phyloP scores from a whole-genome alignment of 1,284 basidiomycete genomes.

The Tilletiopsis washingtonensis region DNA sequence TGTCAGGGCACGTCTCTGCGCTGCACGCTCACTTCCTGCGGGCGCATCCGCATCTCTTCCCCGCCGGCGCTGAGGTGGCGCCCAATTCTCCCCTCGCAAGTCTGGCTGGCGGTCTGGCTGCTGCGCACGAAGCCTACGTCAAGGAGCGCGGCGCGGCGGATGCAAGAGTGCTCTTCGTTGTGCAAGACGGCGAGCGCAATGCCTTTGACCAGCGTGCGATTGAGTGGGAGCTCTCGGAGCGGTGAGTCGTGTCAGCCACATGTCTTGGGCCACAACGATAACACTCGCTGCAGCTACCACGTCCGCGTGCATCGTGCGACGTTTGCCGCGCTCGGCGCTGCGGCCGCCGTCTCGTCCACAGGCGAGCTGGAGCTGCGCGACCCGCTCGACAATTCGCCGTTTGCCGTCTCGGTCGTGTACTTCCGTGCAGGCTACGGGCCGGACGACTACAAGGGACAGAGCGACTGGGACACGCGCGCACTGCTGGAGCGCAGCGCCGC shows the following conservation, averaged over 20 bases:
- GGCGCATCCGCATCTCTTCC: neutral
- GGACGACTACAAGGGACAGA: constrained; percentile 62
- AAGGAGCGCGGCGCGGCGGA: constrained; percentile 14
- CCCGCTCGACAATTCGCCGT: too few relatives aligned
- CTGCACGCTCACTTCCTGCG: constrained; percentile 56
- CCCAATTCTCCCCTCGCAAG: constrained; percentile 65
- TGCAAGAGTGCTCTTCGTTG: constrained; percentile 65
- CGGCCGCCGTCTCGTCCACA: neutral
- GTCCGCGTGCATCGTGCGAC: constrained; percentile 25
- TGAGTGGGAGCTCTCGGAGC: constrained; percentile 81
- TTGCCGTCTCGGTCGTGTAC: constrained; percentile 76
- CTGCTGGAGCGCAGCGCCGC: constrained; percentile 69
- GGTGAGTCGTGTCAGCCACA: too few relatives aligned
- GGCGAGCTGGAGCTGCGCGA: too few relatives aligned
- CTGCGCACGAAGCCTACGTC: constrained; percentile 69
- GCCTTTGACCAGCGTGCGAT: constrained; percentile 87
- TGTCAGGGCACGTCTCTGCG: constrained; percentile 65
- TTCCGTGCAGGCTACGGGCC: constrained; percentile 83
- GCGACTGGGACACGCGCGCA: constrained; percentile 65
- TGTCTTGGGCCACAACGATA: too few relatives aligned
- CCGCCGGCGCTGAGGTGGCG: constrained; percentile 57
- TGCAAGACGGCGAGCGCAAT: constrained; percentile 84
- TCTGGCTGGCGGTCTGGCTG: constrained; percentile 67
- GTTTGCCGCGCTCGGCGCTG: constrained; percentile 21
- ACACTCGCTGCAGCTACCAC: constrained; percentile 60